Conservation (phyloP, 495 filamentous ascomycete genomes). For the Copromyces sp. region DNA sequence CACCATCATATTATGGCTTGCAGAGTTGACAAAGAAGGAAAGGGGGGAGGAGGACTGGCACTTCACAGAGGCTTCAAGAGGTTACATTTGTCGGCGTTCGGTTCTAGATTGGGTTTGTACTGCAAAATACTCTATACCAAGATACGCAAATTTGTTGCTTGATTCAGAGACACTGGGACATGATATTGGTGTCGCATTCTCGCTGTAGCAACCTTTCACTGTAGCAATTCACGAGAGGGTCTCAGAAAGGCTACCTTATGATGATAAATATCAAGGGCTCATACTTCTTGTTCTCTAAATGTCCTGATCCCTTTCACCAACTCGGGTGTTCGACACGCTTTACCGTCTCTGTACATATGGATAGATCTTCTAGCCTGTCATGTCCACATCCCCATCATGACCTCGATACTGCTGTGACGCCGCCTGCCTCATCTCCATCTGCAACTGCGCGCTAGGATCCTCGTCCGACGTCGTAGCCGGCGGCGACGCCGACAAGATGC, state of each 20-base stretch:
- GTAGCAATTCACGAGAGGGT: not conserved
- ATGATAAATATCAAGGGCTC: not conserved
- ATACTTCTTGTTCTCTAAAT: not conserved
- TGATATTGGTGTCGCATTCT: not conserved
- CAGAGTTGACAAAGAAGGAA: not conserved
- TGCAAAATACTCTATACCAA: not conserved
- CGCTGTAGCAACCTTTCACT: no score
- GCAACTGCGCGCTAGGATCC: conserved; percentile 35
- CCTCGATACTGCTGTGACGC: conserved; percentile 6
- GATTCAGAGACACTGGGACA: not conserved
- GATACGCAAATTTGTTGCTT: not conserved
- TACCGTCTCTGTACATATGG: not conserved
- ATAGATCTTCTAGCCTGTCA: conserved; percentile 34
- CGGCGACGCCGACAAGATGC: not conserved
- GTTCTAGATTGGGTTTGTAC: not conserved
- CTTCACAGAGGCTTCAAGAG: not conserved
- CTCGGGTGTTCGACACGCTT: not conserved
- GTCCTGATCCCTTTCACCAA: not conserved
- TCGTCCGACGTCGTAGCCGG: conserved; percentile 9
- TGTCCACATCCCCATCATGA: conserved; percentile 45
- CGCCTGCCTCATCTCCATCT: conserved; percentile 37
- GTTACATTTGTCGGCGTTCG: not conserved
- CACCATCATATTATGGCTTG: not conserved
- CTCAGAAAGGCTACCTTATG: not conserved
- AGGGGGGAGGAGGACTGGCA: not conserved